These are phyloP conservation scores for Chaetomium cochliodes DNA, from an alignment of 495 filamentous ascomycete genomes.

Conservation along the genomic window DNA sequence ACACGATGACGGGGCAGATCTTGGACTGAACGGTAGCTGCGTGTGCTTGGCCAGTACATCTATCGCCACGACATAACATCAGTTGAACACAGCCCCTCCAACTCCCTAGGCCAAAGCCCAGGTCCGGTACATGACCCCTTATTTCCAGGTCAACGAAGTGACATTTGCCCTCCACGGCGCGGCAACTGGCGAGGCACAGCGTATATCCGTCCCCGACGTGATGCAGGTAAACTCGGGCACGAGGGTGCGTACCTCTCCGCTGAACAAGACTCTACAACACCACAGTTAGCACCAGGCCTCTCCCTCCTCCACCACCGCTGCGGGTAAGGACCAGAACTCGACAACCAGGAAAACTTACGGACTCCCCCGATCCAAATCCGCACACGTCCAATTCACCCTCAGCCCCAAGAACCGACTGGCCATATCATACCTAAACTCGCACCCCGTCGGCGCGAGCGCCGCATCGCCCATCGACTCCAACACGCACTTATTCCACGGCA, in stretches of 20 bases:
- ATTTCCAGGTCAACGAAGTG: slow-evolving; percentile 13
- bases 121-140: not conserved
- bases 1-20: too few species aligned
- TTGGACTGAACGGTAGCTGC: too few species aligned
- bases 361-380: slow-evolving; percentile 27
- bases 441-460: slow-evolving; percentile 26
- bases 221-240: slow-evolving; percentile 13
- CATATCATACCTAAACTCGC: slow-evolving; percentile 24
- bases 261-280: slow-evolving; percentile 14
- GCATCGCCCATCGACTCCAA: slow-evolving; percentile 23
- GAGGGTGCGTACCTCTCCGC: slow-evolving; percentile 16
- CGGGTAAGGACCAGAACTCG: too few species aligned
- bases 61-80: too few species aligned
- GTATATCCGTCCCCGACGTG: slow-evolving; percentile 5
- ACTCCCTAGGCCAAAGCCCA: too few species aligned
- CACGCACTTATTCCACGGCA: slow-evolving; percentile 29
- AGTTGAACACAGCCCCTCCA: too few species aligned
- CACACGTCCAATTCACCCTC: slow-evolving; percentile 33
- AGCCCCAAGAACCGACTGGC: slow-evolving; percentile 18
- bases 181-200: slow-evolving; percentile 1
- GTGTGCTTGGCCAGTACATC: too few species aligned
- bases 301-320: too few species aligned
- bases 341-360: slow-evolving; percentile 27
- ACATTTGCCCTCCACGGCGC: slow-evolving; percentile 16
- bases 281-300: not conserved